These are phyloP conservation scores for Quercus berberidifolia DNA, from an alignment of 306 rosid genomes.

Conservation along the genomic window DNA sequence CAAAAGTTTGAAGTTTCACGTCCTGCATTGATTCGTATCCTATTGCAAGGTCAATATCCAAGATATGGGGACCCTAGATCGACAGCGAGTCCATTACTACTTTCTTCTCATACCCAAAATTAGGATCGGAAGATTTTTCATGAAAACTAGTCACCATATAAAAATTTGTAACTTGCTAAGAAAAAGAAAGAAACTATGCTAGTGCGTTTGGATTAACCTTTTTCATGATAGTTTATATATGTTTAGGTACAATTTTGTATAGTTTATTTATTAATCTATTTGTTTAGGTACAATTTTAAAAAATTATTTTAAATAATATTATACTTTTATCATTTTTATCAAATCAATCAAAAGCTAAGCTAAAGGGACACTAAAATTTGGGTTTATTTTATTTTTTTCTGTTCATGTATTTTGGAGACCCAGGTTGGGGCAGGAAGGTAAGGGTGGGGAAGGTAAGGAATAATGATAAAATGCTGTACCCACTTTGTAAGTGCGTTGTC, in stretches of 20 bases:
- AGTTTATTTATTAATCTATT: too few relatives aligned
- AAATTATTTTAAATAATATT: too few relatives aligned
- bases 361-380: too few relatives aligned
- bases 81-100: background rate
- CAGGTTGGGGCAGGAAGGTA: background rate
- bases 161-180: too few relatives aligned
- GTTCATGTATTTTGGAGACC: background rate
- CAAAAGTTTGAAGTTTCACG: background rate
- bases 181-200: too few relatives aligned
- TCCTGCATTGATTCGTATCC: background rate
- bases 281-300: too few relatives aligned
- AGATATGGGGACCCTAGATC: slow-evolving; percentile 1
- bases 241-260: too few relatives aligned
- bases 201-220: too few relatives aligned
- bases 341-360: too few relatives aligned
- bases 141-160: background rate
- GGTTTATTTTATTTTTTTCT: too few relatives aligned
- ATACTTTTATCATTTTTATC: too few relatives aligned
- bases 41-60: slow-evolving; percentile 22
- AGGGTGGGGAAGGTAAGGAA: slow-evolving; percentile 12
- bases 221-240: too few relatives aligned
- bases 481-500: slow-evolving; percentile 33
- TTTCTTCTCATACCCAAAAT: background rate
- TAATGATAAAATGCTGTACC: slow-evolving; percentile 20
- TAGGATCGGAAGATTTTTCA: background rate